Percentiles rank a stretch among this genome's conserved stretches.
Evolutionary conservation across 345 rosid genomes (phyloP).

Genomic region (Physaria fendleri): DNA sequence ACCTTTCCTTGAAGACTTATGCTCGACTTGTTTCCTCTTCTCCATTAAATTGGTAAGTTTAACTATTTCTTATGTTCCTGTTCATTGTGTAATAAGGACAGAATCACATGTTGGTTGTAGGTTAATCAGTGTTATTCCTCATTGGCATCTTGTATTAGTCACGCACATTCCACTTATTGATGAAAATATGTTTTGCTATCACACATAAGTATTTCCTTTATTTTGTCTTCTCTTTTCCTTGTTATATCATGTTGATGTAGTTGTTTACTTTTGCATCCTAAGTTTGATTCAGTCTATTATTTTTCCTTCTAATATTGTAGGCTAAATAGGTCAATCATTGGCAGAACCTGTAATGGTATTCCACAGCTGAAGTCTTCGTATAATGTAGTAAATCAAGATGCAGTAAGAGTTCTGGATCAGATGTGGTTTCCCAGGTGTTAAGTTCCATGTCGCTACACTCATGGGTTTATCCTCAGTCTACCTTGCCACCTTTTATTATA

Average conservation of each 20-base stretch:
- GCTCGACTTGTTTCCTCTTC: slow-evolving; percentile 53
- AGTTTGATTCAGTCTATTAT: neutral
- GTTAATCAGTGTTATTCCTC: neutral
- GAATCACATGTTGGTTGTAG: neutral
- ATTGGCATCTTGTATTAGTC: slow-evolving; percentile 4
- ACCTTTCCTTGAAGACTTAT: slow-evolving; percentile 78
- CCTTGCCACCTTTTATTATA: slow-evolving; percentile 65
- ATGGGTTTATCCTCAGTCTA: slow-evolving; percentile 91
- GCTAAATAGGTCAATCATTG: slow-evolving; percentile 55
- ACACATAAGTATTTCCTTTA: neutral
- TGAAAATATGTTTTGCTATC: neutral
- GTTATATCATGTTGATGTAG: neutral
- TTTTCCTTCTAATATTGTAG: slow-evolving; percentile 34
- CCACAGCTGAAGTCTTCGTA: slow-evolving; percentile 33
- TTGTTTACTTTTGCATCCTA: neutral
- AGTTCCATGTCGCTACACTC: slow-evolving; percentile 61
- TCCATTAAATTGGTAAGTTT: slow-evolving; percentile 62
- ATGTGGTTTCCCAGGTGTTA: slow-evolving; percentile 35
- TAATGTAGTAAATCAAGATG: slow-evolving; percentile 24
- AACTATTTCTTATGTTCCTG: slow-evolving; percentile 1
- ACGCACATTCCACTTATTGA: neutral
- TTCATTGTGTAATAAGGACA: neutral
- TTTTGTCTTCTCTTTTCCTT: neutral
- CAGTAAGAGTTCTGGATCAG: slow-evolving; percentile 30
- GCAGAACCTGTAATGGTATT: slow-evolving; percentile 42